Conservation (phyloP, 768 basidiomycete species). For the Russula griseocarnosa region DNA sequence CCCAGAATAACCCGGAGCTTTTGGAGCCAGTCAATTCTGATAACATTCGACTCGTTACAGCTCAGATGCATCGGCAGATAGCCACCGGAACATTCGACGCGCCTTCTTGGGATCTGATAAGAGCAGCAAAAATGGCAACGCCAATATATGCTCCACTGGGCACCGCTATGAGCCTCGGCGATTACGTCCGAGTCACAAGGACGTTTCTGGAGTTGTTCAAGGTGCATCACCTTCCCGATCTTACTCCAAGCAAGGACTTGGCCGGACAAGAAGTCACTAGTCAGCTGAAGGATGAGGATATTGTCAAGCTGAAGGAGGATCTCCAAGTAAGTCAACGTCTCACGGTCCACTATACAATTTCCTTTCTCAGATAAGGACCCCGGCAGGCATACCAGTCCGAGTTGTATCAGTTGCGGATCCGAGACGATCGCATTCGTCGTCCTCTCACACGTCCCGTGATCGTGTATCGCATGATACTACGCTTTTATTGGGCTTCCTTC, state of each 20-base stretch:
- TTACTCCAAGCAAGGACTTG: slow-evolving; percentile 29
- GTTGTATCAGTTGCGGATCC: slow-evolving; percentile 63
- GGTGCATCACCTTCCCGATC: slow-evolving; percentile 31
- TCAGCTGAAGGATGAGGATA: slow-evolving; percentile 28
- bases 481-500: slow-evolving; percentile 58
- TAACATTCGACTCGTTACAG: slow-evolving; percentile 56
- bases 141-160: slow-evolving; percentile 86
- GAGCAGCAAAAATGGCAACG: slow-evolving; percentile 71
- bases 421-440: slow-evolving; percentile 79
- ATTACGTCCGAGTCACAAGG: slow-evolving; percentile 72
- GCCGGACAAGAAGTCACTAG: slow-evolving; percentile 29
- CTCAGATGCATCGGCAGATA: slow-evolving; percentile 62
- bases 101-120: slow-evolving; percentile 77
- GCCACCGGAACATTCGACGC: slow-evolving; percentile 76
- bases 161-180: slow-evolving; percentile 78
- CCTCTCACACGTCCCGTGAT: slow-evolving; percentile 55
- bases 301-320: slow-evolving; percentile 40
- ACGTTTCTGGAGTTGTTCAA: slow-evolving; percentile 78
- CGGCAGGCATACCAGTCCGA: slow-evolving; percentile 71
- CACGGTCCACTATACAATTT: background rate
- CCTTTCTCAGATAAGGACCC: background rate
- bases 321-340: slow-evolving; percentile 49
- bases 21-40: slow-evolving; percentile 61
- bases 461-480: slow-evolving; percentile 58
- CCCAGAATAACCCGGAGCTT: slow-evolving; percentile 66